Evolutionary conservation across 805 yeast species (phyloP), one percentile per base, ranked within the genome.

Genomic region (Jamesozyma piceae): DNA sequence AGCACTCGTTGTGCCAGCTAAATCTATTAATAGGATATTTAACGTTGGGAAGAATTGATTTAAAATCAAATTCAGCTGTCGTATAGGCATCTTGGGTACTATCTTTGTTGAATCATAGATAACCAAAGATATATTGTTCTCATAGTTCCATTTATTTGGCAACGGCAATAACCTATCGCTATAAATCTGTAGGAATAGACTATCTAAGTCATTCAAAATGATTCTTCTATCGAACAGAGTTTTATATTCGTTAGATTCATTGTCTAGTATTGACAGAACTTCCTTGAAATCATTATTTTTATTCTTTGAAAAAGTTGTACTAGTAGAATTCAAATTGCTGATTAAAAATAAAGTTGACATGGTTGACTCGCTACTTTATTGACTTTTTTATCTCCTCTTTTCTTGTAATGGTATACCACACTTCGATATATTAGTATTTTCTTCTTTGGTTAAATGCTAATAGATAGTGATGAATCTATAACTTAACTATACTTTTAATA

Each of bases 41-140:
- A 53, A 51, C 35, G 55, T 52, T 24, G 64, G 59, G 35, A 59
- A 44, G 38, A 47, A 54, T 19, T 39, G 46, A 18, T 45, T 45
- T 17, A 54, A 43, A 14, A 49, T 31, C 17, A 33, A 31, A 22
- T 47, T 48, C 32, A 57, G 22, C 37, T 44, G 51, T 41, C 48
- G 50, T 42, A 48, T 34, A 17, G 47, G 21, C 17, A 45, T 15
- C 9, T 38, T 35, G 14, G 45, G 35, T 36, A 34, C 35, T 17
- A 35, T 22, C 15, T 34, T 39, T 1, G 24, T 35, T 5, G 46
- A 32, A 17, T 43, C 42, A 35, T 50, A 44, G 5, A 57, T 42
- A 14, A 55, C 49, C 15, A 58, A 33, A n/a, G 57, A 51, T 6
- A 55, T 45, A n/a, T 53, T 54, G 18, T 49, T 48, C 33, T 58